Conservation (phyloP, 2,329 filamentous ascomycete species). For the Diaporthe vexans region DNA sequence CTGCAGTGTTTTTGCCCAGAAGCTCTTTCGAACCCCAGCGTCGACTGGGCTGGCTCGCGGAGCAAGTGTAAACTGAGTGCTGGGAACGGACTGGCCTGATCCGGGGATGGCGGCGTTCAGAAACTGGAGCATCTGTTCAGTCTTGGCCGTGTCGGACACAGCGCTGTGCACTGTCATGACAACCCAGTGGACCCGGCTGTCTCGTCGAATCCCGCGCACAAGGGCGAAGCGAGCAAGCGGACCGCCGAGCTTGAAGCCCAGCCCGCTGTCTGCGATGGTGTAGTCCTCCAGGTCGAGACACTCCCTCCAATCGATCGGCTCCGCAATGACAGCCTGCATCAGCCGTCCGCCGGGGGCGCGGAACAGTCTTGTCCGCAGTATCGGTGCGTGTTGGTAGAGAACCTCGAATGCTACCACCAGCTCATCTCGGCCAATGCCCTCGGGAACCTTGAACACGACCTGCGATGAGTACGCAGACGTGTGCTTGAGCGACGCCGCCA, state of each 20-base stretch:
- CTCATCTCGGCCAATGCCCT: not conserved
- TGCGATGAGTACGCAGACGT: not conserved
- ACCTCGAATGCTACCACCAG: constrained; percentile 3
- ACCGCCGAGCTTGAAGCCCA: not conserved
- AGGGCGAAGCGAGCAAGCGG: constrained; percentile 7
- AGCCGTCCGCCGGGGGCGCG: not conserved
- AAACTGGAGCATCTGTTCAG: not conserved
- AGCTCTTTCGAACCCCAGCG: not conserved
- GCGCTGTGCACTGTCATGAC: not conserved
- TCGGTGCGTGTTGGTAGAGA: not conserved
- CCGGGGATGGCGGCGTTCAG: not conserved
- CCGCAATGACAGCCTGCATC: not conserved
- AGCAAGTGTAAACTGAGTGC: not conserved
- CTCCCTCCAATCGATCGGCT: constrained; percentile 11
- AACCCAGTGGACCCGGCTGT: constrained; percentile 3
- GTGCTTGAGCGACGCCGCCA: not conserved
- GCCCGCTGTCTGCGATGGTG: not conserved
- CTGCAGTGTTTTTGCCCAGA: not conserved
- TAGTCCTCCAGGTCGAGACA: not conserved
- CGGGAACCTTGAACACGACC: constrained; percentile 5
- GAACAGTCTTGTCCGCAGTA: constrained; percentile 1
- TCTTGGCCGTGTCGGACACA: not conserved
- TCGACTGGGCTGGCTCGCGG: not conserved
- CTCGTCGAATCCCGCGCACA: not conserved
- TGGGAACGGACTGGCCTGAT: not conserved